A percentile compares a stretch with the other conserved stretches of the same genome.
Evolutionary conservation across 768 basidiomycete species (phyloP).

Genomic region (Pholiota microspora): DNA sequence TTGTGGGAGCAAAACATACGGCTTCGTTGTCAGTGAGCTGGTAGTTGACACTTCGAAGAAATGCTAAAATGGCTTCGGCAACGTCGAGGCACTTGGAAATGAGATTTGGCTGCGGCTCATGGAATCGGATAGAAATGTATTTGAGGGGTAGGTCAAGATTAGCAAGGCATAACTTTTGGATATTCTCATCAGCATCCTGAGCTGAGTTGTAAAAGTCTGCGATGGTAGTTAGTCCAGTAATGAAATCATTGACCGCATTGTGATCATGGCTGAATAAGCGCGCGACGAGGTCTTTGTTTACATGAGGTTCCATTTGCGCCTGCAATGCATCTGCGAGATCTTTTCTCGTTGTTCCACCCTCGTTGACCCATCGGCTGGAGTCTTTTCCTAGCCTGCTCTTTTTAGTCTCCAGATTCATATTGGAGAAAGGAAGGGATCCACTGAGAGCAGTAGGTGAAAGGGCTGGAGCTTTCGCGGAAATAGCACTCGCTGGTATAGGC

Average conservation of each 20-base stretch:
- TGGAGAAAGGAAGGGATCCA: constrained; percentile 42
- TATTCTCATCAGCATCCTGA: constrained; percentile 52
- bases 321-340: constrained; percentile 86
- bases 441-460: constrained; percentile 25
- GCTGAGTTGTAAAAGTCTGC: constrained; percentile 72
- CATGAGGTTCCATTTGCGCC: constrained; percentile 87
- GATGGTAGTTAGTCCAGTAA: constrained; percentile 71
- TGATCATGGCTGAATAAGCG: constrained; percentile 95
- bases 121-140: constrained; percentile 86
- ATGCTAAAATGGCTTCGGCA: constrained; percentile 72
- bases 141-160: constrained; percentile 92
- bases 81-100: constrained; percentile 87
- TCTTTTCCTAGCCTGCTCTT: constrained; percentile 73
- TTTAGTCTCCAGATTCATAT: constrained; percentile 60
- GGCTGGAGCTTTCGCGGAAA: constrained; percentile 10
- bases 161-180: constrained; percentile 68
- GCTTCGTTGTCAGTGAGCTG: constrained; percentile 87
- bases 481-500: constrained; percentile 24
- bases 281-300: constrained; percentile 70
- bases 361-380: constrained; percentile 79
- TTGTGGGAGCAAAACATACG: constrained; percentile 81
- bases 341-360: constrained; percentile 77
- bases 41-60: constrained; percentile 70
- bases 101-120: constrained; percentile 90
- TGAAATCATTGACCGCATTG: constrained; percentile 89